A percentile compares a stretch with the other conserved stretches of the same genome.
phyloP scores from a whole-genome alignment of 2,329 filamentous ascomycete genomes.

The Arthrinium puccinioides region DNA sequence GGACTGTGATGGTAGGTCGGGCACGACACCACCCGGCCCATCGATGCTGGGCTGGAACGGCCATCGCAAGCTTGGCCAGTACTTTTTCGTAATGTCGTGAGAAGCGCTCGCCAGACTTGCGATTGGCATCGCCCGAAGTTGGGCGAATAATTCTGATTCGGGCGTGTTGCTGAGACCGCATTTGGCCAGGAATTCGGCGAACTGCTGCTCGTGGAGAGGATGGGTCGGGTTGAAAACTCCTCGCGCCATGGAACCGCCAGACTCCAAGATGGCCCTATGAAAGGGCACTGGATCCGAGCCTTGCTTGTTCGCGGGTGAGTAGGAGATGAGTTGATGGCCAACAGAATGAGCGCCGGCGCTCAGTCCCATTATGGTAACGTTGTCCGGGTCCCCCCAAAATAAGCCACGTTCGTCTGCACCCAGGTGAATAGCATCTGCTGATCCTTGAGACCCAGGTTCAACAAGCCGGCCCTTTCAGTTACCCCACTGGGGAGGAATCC shows the following conservation, averaged over 20 bases:
- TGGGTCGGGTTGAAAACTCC: constrained; percentile 47
- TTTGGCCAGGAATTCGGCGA: constrained; percentile 45
- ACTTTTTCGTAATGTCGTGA: constrained; percentile 33
- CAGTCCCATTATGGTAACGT: constrained; percentile 54
- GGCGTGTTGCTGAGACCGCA: constrained; percentile 40
- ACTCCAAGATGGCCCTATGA: constrained; percentile 48
- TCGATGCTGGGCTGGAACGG: constrained; percentile 67
- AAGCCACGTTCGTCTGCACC: constrained; percentile 51
- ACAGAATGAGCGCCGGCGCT: constrained; percentile 60
- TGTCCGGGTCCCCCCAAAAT: constrained; percentile 53
- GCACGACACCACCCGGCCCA: constrained; percentile 44
- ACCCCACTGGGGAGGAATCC: constrained; percentile 59
- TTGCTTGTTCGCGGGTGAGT: constrained; percentile 27
- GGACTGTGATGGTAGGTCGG: constrained; percentile 48
- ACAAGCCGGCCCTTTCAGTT: constrained; percentile 43
- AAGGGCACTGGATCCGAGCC: constrained; percentile 33
- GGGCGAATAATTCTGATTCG: constrained; percentile 40
- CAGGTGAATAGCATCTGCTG: constrained; percentile 52
- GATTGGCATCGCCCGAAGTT: constrained; percentile 38
- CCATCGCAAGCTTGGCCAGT: constrained; percentile 42
- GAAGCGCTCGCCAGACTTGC: constrained; percentile 31
- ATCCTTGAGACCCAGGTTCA: constrained; percentile 60
- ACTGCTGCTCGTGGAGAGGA: constrained; percentile 48
- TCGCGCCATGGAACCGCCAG: constrained; percentile 47
- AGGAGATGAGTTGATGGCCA: constrained; percentile 58